Conservation (phyloP, 331 rosid species). For the Malus hybrid region DNA sequence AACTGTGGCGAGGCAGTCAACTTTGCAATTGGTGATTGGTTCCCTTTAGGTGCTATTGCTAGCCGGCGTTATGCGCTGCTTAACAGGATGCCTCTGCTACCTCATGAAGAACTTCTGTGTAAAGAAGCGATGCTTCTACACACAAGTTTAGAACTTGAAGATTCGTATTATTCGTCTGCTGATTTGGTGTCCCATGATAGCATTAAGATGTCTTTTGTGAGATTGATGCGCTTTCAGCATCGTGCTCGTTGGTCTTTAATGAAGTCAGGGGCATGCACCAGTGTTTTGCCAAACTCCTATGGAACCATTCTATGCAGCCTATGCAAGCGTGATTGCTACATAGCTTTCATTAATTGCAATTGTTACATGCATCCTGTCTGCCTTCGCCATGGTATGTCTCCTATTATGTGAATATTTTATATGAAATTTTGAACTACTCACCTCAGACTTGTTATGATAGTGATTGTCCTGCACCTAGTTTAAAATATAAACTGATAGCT, state of each 20-base stretch:
- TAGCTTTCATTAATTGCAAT: slow-evolving; percentile 67
- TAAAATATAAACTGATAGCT: background rate
- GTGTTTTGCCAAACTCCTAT: slow-evolving; percentile 45
- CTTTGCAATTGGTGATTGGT: slow-evolving; percentile 96
- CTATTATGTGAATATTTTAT: background rate
- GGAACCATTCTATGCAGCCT: slow-evolving; percentile 82
- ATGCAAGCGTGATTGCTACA: slow-evolving; percentile 90
- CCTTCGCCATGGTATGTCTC: slow-evolving; percentile 84
- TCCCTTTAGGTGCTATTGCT: slow-evolving; percentile 88
- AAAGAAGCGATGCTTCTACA: slow-evolving; percentile 85
- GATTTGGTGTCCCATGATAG: slow-evolving; percentile 43
- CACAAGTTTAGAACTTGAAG: slow-evolving; percentile 62
- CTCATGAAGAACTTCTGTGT: slow-evolving; percentile 91
- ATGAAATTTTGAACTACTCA: background rate
- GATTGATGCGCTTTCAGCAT: slow-evolving; percentile 80
- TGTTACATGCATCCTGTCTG: slow-evolving; percentile 75
- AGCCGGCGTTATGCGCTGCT: slow-evolving; percentile 87
- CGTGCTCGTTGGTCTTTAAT: slow-evolving; percentile 77
- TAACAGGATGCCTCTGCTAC: slow-evolving; percentile 79
- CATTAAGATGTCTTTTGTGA: slow-evolving; percentile 62
- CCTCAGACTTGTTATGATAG: background rate
- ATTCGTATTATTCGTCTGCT: slow-evolving; percentile 44
- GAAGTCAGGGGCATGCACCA: slow-evolving; percentile 55
- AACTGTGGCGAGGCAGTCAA: slow-evolving; percentile 99
- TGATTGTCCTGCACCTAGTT: background rate